A percentile compares a stretch with the other conserved stretches of the same genome.
These are phyloP conservation scores for Puccinia brachypodii DNA, from an alignment of 1,284 basidiomycete genomes.

Conservation along the genomic window DNA sequence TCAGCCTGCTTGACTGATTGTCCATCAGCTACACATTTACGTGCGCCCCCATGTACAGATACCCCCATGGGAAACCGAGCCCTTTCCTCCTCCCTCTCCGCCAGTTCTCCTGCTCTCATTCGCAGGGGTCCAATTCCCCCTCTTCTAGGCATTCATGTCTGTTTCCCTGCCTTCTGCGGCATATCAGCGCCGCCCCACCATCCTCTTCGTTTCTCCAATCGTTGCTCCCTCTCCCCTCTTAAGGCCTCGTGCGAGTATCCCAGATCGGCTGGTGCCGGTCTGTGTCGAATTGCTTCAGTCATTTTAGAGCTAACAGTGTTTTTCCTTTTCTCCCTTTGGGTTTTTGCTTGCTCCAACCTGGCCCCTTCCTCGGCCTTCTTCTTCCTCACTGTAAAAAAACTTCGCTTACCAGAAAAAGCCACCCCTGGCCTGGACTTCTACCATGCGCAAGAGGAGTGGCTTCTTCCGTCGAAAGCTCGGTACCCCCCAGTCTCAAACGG, in stretches of 20 bases:
- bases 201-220: background rate
- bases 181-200: background rate
- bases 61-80: background rate
- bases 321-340: background rate
- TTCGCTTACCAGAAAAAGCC: background rate
- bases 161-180: too few relatives aligned
- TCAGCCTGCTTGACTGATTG: background rate
- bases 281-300: background rate
- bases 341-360: background rate
- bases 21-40: background rate
- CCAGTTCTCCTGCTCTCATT: background rate
- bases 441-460: constrained; percentile 42
- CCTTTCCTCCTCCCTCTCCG: background rate
- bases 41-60: background rate
- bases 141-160: background rate
- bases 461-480: constrained; percentile 39
- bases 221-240: background rate
- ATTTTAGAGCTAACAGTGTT: background rate
- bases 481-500: constrained; percentile 3
- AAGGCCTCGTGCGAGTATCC: background rate
- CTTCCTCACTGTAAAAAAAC: background rate
- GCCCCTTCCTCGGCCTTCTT: background rate
- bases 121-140: background rate
- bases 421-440: constrained; percentile 8
- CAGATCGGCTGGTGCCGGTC: background rate